Evolutionary conservation across 2,329 filamentous ascomycete species (phyloP), one percentile per base, ranked within the genome.

Genomic region (Fusarium sp.): DNA sequence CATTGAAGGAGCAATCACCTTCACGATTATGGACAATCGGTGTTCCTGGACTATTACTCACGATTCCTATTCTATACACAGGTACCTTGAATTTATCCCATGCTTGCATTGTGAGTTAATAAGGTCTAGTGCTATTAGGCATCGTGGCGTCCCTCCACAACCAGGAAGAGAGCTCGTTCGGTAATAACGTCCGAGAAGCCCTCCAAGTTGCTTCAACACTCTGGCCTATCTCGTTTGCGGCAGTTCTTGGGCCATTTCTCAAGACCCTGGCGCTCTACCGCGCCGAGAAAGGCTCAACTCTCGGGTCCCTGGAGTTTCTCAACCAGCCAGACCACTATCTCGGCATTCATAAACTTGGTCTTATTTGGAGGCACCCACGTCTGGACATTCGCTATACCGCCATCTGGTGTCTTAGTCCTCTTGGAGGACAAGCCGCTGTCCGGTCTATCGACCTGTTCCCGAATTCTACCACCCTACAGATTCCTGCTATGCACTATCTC

Each of bases 141-240:
- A 45, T 34, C 1, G 37, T 37, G 14, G 32, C 23, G 0, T 66
- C 52, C 3, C 20, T 73, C 0, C 11, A 54, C 5, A 34, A 13
- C 2, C 64, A 48, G 18, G 43, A 34, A 0, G 30, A 71, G 6
- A 71, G 20, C 0, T 1, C 11, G 0, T 66, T 71, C 1, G 70
- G 71, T 0, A 45, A 74, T 2, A 35, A 20, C 0, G n/a, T 68
- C 5, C 35, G 62, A 0, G 72, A 74, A 2, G 4, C 56, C 1
- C 6, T 71, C 0, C 62, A 52, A 5, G 13, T 74, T 1, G 59
- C 67, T 3, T 71, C 67, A 0, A 73, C 67, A 0, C 6, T 74
- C 0, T 73, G 67, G 67, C 72, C 67, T 4, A 73, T 74, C 5
- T 13, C 64, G 0, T 73, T 73, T 5, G 67, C 71, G 0, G 64